These are phyloP conservation scores for Magnaporthales sp. DNA, from an alignment of 2,329 filamentous ascomycete species.

Conservation along the genomic window DNA sequence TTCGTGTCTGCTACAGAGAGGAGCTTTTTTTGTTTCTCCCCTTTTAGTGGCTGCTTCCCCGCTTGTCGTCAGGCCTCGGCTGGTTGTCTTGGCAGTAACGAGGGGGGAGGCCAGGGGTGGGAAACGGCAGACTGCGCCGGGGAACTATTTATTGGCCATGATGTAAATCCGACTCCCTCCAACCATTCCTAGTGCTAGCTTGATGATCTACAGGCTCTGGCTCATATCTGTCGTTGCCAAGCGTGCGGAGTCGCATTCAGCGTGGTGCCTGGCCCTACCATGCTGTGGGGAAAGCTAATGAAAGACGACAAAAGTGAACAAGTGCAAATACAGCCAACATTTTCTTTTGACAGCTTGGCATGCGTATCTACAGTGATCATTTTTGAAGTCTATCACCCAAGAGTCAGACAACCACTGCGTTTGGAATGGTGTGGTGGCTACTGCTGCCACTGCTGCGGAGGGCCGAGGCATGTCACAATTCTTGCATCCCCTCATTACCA, in stretches of 20 bases:
- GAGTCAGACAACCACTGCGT: background rate
- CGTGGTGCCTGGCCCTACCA: too few relatives aligned
- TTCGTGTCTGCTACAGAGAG: background rate
- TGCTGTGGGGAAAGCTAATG: background rate
- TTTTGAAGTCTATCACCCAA: too few relatives aligned
- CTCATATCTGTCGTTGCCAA: background rate
- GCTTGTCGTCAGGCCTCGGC: background rate
- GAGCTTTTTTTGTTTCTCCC: background rate
- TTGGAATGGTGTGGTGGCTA: background rate
- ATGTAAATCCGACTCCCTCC: too few relatives aligned
- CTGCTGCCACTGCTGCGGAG: background rate
- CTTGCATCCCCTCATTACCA: background rate
- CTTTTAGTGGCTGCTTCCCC: background rate
- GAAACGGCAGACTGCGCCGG: background rate
- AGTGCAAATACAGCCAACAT: background rate
- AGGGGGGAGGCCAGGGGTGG: background rate
- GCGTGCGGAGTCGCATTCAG: too few relatives aligned
- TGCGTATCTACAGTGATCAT: too few relatives aligned
- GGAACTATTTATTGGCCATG: background rate
- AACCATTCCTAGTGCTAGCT: too few relatives aligned
- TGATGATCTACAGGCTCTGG: background rate
- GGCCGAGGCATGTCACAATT: background rate
- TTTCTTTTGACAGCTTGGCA: background rate
- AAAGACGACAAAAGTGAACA: background rate
- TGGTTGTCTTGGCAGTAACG: background rate